Conservation (phyloP, 768 basidiomycete genomes). For the Lactifluus subvellereus region DNA sequence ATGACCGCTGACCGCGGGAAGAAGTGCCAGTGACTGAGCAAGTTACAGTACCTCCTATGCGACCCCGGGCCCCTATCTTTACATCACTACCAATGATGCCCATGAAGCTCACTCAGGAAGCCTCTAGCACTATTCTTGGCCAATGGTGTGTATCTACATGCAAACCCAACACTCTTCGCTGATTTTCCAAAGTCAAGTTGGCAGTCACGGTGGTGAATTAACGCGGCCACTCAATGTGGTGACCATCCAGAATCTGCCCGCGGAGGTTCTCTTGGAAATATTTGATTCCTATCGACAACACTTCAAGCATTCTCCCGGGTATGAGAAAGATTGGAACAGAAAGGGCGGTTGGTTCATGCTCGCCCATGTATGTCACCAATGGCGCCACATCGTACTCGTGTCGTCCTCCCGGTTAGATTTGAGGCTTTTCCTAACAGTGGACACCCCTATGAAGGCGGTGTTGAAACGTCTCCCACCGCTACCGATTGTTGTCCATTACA, state of each 20-base stretch:
- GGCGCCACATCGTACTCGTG: slow-evolving; percentile 2
- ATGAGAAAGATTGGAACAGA: neutral
- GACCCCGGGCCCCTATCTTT: too few relatives aligned
- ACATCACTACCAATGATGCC: too few relatives aligned
- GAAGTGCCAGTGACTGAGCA: too few relatives aligned
- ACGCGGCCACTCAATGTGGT: neutral
- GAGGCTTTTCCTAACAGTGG: neutral
- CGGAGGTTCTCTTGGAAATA: slow-evolving; percentile 2
- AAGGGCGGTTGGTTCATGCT: neutral
- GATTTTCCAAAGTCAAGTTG: neutral
- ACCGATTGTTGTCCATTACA: neutral
- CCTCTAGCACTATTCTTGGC: too few relatives aligned
- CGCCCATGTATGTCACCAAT: slow-evolving; percentile 1
- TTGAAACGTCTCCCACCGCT: neutral
- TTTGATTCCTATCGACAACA: neutral
- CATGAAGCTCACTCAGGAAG: too few relatives aligned
- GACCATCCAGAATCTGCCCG: neutral
- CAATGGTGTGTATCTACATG: too few relatives aligned
- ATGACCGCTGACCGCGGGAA: too few relatives aligned
- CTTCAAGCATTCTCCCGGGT: neutral
- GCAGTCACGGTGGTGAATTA: neutral
- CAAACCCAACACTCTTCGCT: neutral
- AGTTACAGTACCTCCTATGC: too few relatives aligned
- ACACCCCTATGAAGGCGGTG: neutral
- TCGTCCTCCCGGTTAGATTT: neutral